Base-by-base conservation (phyloP, 805 yeast genomes). In the Barnettozyma californica region DNA sequence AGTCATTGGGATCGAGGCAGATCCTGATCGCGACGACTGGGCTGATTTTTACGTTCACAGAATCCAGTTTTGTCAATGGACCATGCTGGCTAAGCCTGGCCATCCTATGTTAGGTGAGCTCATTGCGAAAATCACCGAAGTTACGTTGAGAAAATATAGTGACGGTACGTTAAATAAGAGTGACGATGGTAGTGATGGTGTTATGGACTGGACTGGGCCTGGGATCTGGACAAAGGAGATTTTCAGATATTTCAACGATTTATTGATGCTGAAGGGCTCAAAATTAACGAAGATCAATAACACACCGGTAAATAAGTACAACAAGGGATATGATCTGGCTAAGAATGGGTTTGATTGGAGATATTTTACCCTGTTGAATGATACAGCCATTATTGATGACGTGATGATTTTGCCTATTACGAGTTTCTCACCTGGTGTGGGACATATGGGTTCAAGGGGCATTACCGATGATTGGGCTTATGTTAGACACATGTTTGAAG, bases 61-160 rank as follows among this genome's bases (percentile, higher is more conserved):
- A 53, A 80, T 92, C 40, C 99, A 92, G 68, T 87, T 92, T 60
- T 91, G 98, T 63, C 98, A 92, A 68, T 92, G 99, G 99, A 89
- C 97, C 0, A 83, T 92, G 43, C 92, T 87, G 67, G 78, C 89
- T 18, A 92, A 90, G 60, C 78, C 76, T 19, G 98, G 98, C 1
- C 98, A 94, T 62, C 99, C 99, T 1, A 75, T 87, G 64, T 70
- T 92, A 45, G 75, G 94, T 16, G 94, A 87, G 58, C 67, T 92
- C 55, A 83, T 94, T 49, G 77, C 91, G 2, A 76, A 81, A 41
- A 88, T 92, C 53, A 83, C 96, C 0, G 83, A 86, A 36, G 75
- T 79, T 20, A 92, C 98, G 0, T 67, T 87, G 33, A 65, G 76
- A 29, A 76, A 83, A 50, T 68, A 76, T 52, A 52, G 59, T 16